Percentiles rank a stretch among this genome's conserved stretches.
phyloP scores from a whole-genome alignment of 495 filamentous ascomycete genomes.

The Podospora sp. region DNA sequence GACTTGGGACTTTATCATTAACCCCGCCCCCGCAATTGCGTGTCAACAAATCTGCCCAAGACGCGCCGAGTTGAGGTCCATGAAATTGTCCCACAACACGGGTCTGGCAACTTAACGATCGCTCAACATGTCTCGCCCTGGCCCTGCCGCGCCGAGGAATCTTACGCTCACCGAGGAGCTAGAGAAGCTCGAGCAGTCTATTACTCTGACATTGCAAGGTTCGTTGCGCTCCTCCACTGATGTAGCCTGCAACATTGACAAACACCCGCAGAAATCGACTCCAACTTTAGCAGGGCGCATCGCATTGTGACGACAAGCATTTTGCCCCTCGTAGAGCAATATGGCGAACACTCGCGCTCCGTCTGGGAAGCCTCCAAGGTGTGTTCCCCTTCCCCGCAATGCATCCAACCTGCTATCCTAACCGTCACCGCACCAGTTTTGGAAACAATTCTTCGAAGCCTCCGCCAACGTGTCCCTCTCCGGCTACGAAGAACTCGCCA shows the following conservation, averaged over 20 bases:
- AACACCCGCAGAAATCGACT: conserved; percentile 77
- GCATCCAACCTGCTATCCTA: conserved; percentile 17
- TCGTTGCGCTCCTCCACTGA: conserved; percentile 16
- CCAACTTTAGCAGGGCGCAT: conserved; percentile 96
- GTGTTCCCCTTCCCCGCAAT: not conserved
- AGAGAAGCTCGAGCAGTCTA: conserved; percentile 94
- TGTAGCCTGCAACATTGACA: conserved; percentile 16
- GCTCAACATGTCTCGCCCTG: conserved; percentile 46
- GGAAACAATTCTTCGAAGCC: conserved; percentile 99
- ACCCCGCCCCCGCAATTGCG: conserved; percentile 19
- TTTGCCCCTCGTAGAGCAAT: conserved; percentile 92
- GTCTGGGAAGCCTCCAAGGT: conserved; percentile 98
- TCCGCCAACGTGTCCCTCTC: conserved; percentile 97
- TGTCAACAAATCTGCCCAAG: conserved; percentile 17
- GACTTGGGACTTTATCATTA: not conserved
- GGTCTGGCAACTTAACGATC: not conserved
- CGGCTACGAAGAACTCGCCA: conserved; percentile 81
- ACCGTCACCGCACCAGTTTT: conserved; percentile 63
- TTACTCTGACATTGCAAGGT: conserved; percentile 95
- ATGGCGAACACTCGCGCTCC: conserved; percentile 87
- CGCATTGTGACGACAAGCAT: conserved; percentile 94
- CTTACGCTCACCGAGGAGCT: conserved; percentile 90
- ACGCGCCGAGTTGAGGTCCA: conserved; percentile 13
- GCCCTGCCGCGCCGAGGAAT: conserved; percentile 59
- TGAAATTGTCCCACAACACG: conserved; percentile 7